A percentile compares a stretch with the other conserved stretches of the same genome.
These are phyloP conservation scores for Phytophthora pisi DNA, from an alignment of 352 stramenopile species.

Conservation along the genomic window DNA sequence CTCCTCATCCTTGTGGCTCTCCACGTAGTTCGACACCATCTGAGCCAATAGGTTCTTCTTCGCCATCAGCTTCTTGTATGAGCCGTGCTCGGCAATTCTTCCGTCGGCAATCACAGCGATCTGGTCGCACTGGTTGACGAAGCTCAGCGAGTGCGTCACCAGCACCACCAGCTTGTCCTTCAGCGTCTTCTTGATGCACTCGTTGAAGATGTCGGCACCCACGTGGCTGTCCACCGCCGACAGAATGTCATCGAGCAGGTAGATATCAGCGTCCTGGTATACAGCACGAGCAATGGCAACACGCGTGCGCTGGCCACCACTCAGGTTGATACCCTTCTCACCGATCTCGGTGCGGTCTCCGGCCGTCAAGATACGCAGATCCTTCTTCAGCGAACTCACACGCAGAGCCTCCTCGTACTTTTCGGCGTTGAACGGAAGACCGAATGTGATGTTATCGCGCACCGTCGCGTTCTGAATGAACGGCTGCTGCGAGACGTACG, in stretches of 20 bases:
- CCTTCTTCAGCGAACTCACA: slow-evolving; percentile 57
- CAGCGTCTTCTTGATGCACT: slow-evolving; percentile 91
- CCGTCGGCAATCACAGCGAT: slow-evolving; percentile 58
- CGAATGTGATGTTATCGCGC: slow-evolving; percentile 97
- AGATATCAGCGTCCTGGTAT: slow-evolving; percentile 95
- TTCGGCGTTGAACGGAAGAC: slow-evolving; percentile 60
- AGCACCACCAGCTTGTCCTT: slow-evolving; percentile 92
- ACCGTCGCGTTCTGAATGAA: slow-evolving; percentile 98
- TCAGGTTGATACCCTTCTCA: slow-evolving; percentile 98
- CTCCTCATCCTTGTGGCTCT: slow-evolving; percentile 67
- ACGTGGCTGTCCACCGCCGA: slow-evolving; percentile 97
- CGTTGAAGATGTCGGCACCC: slow-evolving; percentile 92
- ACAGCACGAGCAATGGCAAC: slow-evolving; percentile 94
- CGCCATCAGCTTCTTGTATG: slow-evolving; percentile 66
- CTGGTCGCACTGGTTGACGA: slow-evolving; percentile 54
- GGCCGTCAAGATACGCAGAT: slow-evolving; percentile 53
- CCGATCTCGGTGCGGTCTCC: slow-evolving; percentile 98
- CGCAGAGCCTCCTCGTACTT: slow-evolving; percentile 61
- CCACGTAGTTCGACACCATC: slow-evolving; percentile 71
- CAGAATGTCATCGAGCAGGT: slow-evolving; percentile 96
- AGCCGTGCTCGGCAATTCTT: slow-evolving; percentile 52
- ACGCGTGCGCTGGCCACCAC: slow-evolving; percentile 94
- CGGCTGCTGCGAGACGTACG: slow-evolving; percentile 93
- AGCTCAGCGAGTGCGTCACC: slow-evolving; percentile 87
- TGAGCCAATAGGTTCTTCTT: slow-evolving; percentile 59